Evolutionary conservation across 352 stramenopile genomes (phyloP).

Genomic region (Phytophthora sansomeana): DNA sequence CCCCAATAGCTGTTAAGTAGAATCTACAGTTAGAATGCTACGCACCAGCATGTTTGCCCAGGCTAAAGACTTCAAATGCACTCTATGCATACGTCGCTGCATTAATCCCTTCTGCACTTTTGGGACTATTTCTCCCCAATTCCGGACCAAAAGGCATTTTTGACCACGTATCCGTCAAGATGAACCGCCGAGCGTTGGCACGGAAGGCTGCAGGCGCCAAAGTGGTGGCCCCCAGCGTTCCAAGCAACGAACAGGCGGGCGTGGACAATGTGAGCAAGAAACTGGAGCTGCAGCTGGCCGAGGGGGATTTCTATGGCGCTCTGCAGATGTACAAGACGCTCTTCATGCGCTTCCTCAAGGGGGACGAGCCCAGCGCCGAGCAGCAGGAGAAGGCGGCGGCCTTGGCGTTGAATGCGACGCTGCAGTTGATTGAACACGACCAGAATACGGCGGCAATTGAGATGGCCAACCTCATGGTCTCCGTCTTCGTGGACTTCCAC

Average conservation of each 20-base stretch:
- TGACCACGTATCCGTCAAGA: constrained; percentile 24
- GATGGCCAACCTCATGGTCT: constrained; percentile 83
- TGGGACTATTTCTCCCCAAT: not conserved
- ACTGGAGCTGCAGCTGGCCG: constrained; percentile 70
- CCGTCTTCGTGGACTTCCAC: constrained; percentile 77
- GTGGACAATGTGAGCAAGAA: constrained; percentile 85
- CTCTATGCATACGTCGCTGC: no score
- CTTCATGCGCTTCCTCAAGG: constrained; percentile 88
- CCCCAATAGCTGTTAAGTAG: no score
- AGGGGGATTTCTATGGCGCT: constrained; percentile 88
- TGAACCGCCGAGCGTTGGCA: constrained; percentile 82
- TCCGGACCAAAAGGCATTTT: not conserved
- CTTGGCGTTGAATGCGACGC: constrained; percentile 69
- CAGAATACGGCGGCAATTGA: constrained; percentile 82
- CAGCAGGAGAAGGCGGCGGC: constrained; percentile 73
- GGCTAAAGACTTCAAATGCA: no score
- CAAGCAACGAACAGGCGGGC: constrained; percentile 49
- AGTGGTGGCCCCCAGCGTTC: constrained; percentile 20
- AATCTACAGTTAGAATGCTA: no score
- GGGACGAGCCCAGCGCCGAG: constrained; percentile 54
- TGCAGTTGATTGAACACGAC: constrained; percentile 74
- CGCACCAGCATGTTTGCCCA: no score
- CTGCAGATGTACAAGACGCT: constrained; percentile 93
- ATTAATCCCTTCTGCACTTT: not conserved
- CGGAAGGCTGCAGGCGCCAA: constrained; percentile 67